A percentile compares a stretch with the other conserved stretches of the same genome.
These are phyloP conservation scores for Candida namnaoensis DNA, from an alignment of 805 yeast genomes.

Conservation along the genomic window DNA sequence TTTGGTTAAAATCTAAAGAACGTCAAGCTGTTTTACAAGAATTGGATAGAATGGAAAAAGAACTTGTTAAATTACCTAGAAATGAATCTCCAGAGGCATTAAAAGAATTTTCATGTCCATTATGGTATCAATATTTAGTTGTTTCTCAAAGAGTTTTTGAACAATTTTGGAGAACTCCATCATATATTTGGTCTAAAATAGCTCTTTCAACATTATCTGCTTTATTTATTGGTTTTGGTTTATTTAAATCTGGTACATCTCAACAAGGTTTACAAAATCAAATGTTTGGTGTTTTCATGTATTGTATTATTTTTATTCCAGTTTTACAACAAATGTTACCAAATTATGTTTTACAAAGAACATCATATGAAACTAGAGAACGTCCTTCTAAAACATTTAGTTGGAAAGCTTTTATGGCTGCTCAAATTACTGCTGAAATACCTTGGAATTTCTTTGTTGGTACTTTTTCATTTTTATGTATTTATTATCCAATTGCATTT, in stretches of 20 bases:
- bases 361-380: constrained; percentile 64
- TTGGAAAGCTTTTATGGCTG: constrained; percentile 50
- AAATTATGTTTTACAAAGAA: constrained; percentile 48
- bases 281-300: constrained; percentile 52
- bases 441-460: constrained; percentile 38
- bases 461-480: constrained; percentile 31
- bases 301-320: constrained; percentile 39
- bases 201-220: constrained; percentile 43
- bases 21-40: constrained; percentile 42
- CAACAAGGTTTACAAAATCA: constrained; percentile 60
- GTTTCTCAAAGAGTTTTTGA: constrained; percentile 44
- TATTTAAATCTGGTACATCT: constrained; percentile 53
- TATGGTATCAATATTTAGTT: constrained; percentile 29
- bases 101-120: constrained; percentile 35
- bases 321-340: constrained; percentile 59
- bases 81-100: constrained; percentile 24
- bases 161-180: constrained; percentile 61
- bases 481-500: constrained; percentile 48
- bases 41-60: constrained; percentile 45
- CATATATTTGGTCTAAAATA: constrained; percentile 48
- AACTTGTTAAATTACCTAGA: constrained; percentile 24
- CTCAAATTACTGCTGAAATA: constrained; percentile 35
- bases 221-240: constrained; percentile 61
- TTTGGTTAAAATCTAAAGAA: constrained; percentile 49
- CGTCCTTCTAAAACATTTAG: constrained; percentile 64